Conservation (phyloP, 805 yeast species). For the Nakazawaea laoshanensis region DNA sequence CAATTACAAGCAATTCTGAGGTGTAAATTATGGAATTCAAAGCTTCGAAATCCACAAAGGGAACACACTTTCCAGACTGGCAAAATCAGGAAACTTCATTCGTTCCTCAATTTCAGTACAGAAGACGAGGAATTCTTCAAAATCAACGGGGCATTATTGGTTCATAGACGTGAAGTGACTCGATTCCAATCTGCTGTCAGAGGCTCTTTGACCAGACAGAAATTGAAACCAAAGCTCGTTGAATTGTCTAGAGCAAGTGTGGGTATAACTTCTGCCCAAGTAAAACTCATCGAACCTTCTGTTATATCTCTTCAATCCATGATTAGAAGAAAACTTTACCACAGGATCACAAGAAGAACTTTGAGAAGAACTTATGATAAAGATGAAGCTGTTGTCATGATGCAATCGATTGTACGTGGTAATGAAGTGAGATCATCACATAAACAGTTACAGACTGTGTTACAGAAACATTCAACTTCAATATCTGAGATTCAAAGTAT, state of each 20-base stretch:
- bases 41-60: constrained; percentile 7
- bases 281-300: constrained; percentile 8
- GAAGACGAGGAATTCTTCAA: constrained; percentile 14
- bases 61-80: constrained; percentile 16
- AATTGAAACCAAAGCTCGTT: constrained; percentile 13
- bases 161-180: constrained; percentile 16
- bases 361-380: constrained; percentile 16
- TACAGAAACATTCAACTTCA: constrained; percentile 2
- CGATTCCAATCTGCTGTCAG: constrained; percentile 27
- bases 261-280: constrained; percentile 13
- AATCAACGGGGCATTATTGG: constrained; percentile 12
- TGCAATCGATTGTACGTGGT: constrained; percentile 33
- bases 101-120: constrained; percentile 23
- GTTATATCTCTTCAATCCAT: constrained; percentile 27
- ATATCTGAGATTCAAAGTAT: constrained; percentile 31
- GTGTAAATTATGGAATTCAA: constrained; percentile 28
- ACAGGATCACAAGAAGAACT: constrained; percentile 14
- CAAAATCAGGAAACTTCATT: constrained; percentile 30
- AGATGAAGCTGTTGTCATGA: constrained; percentile 18
- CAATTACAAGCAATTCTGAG: constrained; percentile 42
- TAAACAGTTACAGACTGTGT: constrained; percentile 12
- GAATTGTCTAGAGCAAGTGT: constrained; percentile 8
- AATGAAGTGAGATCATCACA: constrained; percentile 11
- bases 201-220: constrained; percentile 20
- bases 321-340: constrained; percentile 23